phyloP scores from a whole-genome alignment of 441 rosid genomes.

The Populus hybrid region DNA sequence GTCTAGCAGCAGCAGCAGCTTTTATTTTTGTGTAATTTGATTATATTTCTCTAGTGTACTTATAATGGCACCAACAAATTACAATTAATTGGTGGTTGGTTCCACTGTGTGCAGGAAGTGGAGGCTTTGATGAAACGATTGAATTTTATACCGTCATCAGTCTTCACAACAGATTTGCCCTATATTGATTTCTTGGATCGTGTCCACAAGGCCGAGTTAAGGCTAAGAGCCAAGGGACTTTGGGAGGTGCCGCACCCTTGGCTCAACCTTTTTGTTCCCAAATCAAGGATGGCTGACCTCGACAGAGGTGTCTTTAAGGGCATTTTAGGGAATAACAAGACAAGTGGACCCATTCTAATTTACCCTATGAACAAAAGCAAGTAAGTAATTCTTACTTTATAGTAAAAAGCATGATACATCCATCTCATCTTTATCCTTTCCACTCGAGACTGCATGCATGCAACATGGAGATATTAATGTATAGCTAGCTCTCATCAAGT shows the following conservation, averaged over 20 bases:
- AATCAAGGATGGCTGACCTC: constrained; percentile 73
- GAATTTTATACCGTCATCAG: constrained; percentile 62
- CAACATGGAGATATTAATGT: neutral
- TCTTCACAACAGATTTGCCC: constrained; percentile 69
- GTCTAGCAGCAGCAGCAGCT: constrained; percentile 22
- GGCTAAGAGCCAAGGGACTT: constrained; percentile 75
- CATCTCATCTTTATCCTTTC: neutral
- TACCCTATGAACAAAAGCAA: constrained; percentile 90
- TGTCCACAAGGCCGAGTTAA: constrained; percentile 86
- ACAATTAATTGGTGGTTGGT: neutral
- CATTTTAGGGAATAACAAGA: constrained; percentile 69
- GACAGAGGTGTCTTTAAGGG: constrained; percentile 88
- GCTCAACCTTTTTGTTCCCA: constrained; percentile 93
- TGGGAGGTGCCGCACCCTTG: constrained; percentile 99
- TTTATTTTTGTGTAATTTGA: constrained; percentile 27
- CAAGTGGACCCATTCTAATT: constrained; percentile 91
- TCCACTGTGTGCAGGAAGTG: constrained; percentile 47
- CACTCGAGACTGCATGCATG: neutral
- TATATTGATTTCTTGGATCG: constrained; percentile 90
- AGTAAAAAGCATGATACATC: neutral
- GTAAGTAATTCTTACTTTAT: constrained; percentile 39
- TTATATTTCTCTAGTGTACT: constrained; percentile 3
- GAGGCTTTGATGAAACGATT: constrained; percentile 64
- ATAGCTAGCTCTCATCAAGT: neutral
- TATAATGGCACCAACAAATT: neutral